Evolutionary conservation across 1,284 basidiomycete genomes (phyloP), one percentile per base, ranked within the genome.

Genomic region (Pulveroboletus sp.): DNA sequence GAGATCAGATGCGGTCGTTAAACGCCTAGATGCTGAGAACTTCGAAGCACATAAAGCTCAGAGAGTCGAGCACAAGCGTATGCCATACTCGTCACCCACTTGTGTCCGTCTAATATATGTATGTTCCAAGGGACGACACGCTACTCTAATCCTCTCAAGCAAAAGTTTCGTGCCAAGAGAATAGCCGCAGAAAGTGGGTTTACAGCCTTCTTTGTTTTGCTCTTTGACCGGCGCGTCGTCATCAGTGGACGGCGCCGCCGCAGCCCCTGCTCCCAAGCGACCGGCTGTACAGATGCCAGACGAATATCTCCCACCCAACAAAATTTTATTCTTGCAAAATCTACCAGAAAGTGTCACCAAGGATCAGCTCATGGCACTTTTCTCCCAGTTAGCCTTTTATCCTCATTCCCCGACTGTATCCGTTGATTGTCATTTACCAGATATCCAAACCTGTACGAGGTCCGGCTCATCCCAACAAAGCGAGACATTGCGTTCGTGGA

Each of bases 261-360:
- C 87, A 11, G 75, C 78, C 17, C 83, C 90, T 20, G 82, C 81
- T 40, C 75, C 88, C 26, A 91, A 88, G 74, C 82, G 91, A 53
- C 89, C 90, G 33, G 85, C 87, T 63, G 89, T 98, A 62, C 92
- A 94, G 72, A 96, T 97, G 92, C 96, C 97, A 31, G 96, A 99
- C 89, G 96, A 99, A 75, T 99, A 99, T 75, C 84, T 99, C 10
- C 97, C 97, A 5, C 96, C 96, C 31, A 99, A 99, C 89, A 95
- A 95, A 74, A 96, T 98, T 76, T 84, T 99, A 54, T 99, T 99
- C 82, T 74, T 99, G 62, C 96, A 99, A 77, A 97, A 97, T 73
- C 80, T 97, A 29, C 94, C 94, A n/a, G 92, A 94, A 67, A 89
- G 77, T 39, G 89, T 92, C 64, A 93, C 88, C 52, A 94, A 96